These are phyloP conservation scores for Wallacemonas collosoma DNA, from an alignment of 208 protist genomes.

Conservation along the genomic window DNA sequence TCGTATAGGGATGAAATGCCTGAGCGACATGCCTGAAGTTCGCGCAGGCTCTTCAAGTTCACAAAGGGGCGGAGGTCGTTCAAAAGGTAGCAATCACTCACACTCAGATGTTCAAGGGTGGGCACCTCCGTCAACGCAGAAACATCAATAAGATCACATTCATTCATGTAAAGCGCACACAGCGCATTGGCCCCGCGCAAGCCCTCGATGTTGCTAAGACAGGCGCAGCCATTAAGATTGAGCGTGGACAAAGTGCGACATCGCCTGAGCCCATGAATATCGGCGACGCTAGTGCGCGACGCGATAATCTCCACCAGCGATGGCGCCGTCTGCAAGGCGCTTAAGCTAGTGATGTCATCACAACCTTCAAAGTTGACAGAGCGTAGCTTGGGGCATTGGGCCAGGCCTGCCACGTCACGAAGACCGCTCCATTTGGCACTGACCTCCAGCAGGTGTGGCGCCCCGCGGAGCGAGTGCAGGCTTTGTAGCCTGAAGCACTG, in stretches of 20 bases:
- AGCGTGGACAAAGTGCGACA: not conserved
- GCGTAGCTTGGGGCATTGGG: conserved; percentile 7
- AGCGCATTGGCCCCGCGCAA: not conserved
- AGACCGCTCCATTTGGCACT: conserved; percentile 8
- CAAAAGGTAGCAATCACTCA: conserved; percentile 12
- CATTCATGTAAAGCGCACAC: not conserved
- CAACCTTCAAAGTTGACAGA: conserved; percentile 11
- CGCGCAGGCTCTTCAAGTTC: not conserved
- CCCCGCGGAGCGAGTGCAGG: conserved; percentile 1
- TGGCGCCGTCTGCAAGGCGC: conserved; percentile 10
- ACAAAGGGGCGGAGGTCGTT: conserved; percentile 11
- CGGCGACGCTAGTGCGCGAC: conserved; percentile 4
- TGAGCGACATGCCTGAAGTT: conserved; percentile 5
- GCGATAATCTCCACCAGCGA: conserved; percentile 4
- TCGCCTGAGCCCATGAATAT: conserved; percentile 1
- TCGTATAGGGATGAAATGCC: not conserved
- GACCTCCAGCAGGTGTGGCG: conserved; percentile 6
- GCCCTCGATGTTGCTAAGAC: conserved; percentile 10
- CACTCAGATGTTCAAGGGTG: not conserved
- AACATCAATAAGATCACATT: conserved; percentile 8
- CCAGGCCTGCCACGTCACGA: conserved; percentile 7
- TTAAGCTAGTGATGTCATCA: conserved; percentile 4
- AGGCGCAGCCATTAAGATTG: conserved; percentile 17
- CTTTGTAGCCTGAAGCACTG: conserved; percentile 16
- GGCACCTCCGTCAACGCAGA: not conserved